phyloP scores from a whole-genome alignment of 202 grass and related monocot species.

The Alloteropsis angusta region DNA sequence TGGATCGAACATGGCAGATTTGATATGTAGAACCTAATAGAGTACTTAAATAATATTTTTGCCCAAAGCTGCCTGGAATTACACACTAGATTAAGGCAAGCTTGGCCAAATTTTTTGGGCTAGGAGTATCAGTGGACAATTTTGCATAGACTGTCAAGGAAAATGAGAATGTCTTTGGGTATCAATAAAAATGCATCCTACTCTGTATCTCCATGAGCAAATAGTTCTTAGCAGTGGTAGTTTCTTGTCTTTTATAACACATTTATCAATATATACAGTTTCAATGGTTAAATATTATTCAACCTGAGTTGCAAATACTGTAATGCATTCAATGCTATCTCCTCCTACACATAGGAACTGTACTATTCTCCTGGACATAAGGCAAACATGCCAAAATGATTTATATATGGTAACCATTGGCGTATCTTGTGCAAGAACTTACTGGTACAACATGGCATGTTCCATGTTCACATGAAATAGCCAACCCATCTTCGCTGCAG shows the following conservation, averaged over 20 bases:
- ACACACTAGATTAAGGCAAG: neutral
- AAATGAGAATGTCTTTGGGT: neutral
- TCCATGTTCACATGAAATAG: constrained; percentile 67
- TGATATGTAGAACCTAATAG: neutral
- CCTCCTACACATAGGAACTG: neutral
- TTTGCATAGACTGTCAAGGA: neutral
- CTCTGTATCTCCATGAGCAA: neutral
- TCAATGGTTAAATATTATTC: neutral
- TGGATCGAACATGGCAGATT: neutral
- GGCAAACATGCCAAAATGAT: neutral
- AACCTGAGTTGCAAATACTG: neutral
- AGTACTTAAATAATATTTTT: neutral
- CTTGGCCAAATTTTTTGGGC: neutral
- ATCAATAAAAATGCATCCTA: neutral
- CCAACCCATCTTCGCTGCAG: constrained; percentile 80
- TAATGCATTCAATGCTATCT: neutral
- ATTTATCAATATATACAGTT: neutral
- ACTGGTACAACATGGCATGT: constrained; percentile 89
- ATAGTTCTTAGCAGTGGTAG: neutral
- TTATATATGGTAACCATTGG: neutral
- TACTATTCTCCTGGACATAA: neutral
- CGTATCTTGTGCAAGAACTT: constrained; percentile 40
- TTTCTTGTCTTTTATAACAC: neutral
- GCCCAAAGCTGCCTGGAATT: neutral
- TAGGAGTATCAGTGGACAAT: neutral